phyloP scores from a whole-genome alignment of 306 rosid genomes.

The Quercus berberidifolia region DNA sequence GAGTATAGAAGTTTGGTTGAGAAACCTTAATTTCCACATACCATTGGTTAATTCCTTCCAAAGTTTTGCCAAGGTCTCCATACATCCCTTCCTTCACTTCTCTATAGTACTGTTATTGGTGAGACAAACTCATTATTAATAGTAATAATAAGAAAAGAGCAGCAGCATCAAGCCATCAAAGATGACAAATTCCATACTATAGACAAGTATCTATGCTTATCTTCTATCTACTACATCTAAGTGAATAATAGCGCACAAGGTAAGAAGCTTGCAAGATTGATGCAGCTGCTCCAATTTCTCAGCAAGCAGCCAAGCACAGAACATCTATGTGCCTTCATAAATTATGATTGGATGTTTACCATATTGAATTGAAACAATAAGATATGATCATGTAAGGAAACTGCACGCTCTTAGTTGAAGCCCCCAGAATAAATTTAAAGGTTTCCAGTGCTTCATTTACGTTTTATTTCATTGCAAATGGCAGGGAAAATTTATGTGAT shows the following conservation, averaged over 20 bases:
- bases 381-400: not conserved
- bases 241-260: not conserved
- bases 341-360: not conserved
- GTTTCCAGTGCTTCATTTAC: not conserved
- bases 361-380: not conserved
- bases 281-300: not conserved
- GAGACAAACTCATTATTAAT: not conserved
- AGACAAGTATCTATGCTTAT: too few species aligned
- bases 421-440: not conserved
- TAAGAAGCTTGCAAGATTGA: not conserved
- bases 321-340: not conserved
- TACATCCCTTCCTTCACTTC: conserved; percentile 75
- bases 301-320: not conserved
- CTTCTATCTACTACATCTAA: not conserved
- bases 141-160: not conserved
- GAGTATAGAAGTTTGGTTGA: not conserved
- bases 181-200: not conserved
- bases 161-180: not conserved
- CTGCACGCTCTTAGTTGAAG: not conserved
- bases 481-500: not conserved
- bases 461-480: not conserved
- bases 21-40: conserved; percentile 29
- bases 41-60: conserved; percentile 90
- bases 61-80: conserved; percentile 76
- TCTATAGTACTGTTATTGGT: conserved; percentile 59